phyloP scores from a whole-genome alignment of 2,329 filamentous ascomycete species.

The Simplicillium aogashimaense region DNA sequence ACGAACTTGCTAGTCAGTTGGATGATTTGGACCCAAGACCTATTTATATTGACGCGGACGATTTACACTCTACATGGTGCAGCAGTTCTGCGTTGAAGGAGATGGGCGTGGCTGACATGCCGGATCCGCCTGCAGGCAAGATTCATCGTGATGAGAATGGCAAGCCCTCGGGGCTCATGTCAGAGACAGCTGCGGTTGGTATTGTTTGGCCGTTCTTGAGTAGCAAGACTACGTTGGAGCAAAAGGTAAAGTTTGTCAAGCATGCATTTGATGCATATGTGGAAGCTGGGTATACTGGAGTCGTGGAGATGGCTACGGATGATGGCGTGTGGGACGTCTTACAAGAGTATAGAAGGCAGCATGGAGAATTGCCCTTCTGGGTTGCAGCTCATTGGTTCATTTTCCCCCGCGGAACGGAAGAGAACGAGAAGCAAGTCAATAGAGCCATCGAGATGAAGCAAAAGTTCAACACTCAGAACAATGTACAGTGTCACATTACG shows the following conservation, averaged over 20 bases:
- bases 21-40: slow-evolving; percentile 38
- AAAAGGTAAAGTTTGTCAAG: slow-evolving; percentile 29
- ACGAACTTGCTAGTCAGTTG: slow-evolving; percentile 26
- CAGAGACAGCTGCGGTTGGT: slow-evolving; percentile 31
- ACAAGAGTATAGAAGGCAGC: slow-evolving; percentile 20
- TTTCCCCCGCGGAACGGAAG: slow-evolving; percentile 23
- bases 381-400: slow-evolving; percentile 41
- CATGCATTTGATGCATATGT: slow-evolving; percentile 34
- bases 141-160: slow-evolving; percentile 32
- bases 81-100: slow-evolving; percentile 35
- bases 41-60: slow-evolving; percentile 40
- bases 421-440: slow-evolving; percentile 28
- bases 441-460: slow-evolving; percentile 29
- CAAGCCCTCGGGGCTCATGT: slow-evolving; percentile 32
- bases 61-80: slow-evolving; percentile 42
- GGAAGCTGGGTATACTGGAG: slow-evolving; percentile 34
- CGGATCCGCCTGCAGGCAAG: slow-evolving; percentile 30
- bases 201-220: slow-evolving; percentile 39
- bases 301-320: slow-evolving; percentile 46
- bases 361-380: slow-evolving; percentile 24
- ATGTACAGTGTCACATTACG: slow-evolving; percentile 35
- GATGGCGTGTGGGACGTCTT: slow-evolving; percentile 33
- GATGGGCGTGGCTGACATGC: slow-evolving; percentile 27
- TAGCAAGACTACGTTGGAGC: slow-evolving; percentile 25
- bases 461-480: slow-evolving; percentile 16